Percentiles rank a stretch among this genome's conserved stretches.
phyloP scores from a whole-genome alignment of 495 filamentous ascomycete genomes.

The Penicillium bialowiezense region DNA sequence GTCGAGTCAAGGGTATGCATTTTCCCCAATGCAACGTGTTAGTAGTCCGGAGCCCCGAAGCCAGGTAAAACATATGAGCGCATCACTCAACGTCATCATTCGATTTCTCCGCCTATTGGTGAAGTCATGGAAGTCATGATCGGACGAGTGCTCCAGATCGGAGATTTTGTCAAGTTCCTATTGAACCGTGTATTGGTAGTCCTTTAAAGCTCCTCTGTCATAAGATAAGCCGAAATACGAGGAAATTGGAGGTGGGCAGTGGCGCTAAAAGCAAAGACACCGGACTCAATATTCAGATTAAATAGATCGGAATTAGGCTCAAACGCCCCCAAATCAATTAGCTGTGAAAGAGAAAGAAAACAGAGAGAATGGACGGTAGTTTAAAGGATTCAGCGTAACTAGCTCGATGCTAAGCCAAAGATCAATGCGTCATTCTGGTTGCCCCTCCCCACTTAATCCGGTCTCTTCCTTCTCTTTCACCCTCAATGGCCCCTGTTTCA shows the following conservation, averaged over 20 bases:
- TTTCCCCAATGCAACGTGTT: background rate
- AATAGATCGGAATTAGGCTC: no score
- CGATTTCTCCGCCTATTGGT: conserved; percentile 2
- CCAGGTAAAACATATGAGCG: conserved; percentile 1
- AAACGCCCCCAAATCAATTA: no score
- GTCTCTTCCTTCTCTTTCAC: conserved; percentile 9
- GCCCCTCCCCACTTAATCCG: conserved; percentile 27
- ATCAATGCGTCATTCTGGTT: conserved; percentile 34
- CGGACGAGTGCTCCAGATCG: background rate
- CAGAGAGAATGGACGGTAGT: background rate
- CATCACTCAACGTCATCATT: conserved; percentile 10
- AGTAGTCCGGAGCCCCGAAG: no score
- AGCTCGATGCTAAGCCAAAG: conserved; percentile 3
- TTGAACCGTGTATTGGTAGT: background rate
- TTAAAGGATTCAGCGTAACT: no score
- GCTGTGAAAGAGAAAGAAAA: no score
- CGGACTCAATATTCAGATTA: no score
- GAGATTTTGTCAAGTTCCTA: background rate
- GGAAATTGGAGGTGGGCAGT: background rate
- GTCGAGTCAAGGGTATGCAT: no score
- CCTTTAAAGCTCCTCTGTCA: background rate
- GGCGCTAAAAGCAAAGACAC: background rate
- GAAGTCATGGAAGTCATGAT: background rate
- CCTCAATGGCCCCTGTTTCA: conserved; percentile 6
- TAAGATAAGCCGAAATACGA: background rate